Conservation (phyloP, 208 protist species). For the Herpetomonas samuelpessoai region DNA sequence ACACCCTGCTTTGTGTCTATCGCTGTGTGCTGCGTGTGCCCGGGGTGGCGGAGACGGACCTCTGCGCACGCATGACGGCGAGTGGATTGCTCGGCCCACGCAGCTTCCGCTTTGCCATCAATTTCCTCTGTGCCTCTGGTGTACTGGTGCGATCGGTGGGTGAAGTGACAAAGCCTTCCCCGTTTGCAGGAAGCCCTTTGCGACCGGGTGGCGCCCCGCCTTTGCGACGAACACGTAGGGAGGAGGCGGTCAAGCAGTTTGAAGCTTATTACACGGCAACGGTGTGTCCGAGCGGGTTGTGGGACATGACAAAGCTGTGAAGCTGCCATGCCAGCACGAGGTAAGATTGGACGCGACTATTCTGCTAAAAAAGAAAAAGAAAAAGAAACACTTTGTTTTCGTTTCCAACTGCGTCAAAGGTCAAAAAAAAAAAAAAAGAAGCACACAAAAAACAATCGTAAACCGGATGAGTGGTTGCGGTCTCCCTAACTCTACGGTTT, state of each 20-base stretch:
- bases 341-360: no score
- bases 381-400: no score
- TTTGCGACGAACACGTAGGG: no score
- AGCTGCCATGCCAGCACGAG: no score
- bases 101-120: constrained; percentile 38
- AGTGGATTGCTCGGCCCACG: constrained; percentile 54
- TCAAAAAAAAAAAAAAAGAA: no score
- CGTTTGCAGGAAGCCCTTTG: not conserved
- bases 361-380: no score
- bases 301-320: constrained; percentile 12
- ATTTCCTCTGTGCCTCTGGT: constrained; percentile 37
- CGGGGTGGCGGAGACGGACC: constrained; percentile 41
- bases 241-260: not conserved
- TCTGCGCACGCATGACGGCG: constrained; percentile 26
- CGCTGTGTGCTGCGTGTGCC: constrained; percentile 52
- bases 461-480: no score
- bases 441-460: no score
- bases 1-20: constrained; percentile 54
- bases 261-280: constrained; percentile 8
- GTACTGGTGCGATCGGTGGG: constrained; percentile 9
- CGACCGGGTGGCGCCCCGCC: no score
- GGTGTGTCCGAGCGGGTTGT: constrained; percentile 11
- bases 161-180: not conserved
- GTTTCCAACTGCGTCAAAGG: no score
- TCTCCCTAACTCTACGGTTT: no score